Conservation (phyloP, 202 grass and related monocot species). For the Carex sylvatica region DNA sequence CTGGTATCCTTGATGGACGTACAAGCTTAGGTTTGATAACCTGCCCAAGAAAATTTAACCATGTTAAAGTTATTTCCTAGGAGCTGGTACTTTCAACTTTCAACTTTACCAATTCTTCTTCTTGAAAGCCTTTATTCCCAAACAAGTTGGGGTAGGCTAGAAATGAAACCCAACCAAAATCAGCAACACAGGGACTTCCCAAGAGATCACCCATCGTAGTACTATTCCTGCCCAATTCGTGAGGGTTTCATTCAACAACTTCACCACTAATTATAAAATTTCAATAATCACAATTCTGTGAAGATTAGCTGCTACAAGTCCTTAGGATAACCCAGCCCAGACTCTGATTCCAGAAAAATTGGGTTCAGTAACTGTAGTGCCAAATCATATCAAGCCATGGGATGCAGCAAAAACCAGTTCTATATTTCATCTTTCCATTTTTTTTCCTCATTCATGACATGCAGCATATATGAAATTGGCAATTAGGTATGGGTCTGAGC, state of each 20-base stretch:
- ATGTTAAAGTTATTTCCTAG: constrained; percentile 12
- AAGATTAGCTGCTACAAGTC: neutral
- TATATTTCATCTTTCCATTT: neutral
- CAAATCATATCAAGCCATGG: neutral
- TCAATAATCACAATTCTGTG: neutral
- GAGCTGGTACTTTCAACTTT: neutral
- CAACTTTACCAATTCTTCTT: too few species aligned
- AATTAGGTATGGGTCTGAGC: neutral
- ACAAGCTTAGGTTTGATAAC: constrained; percentile 94
- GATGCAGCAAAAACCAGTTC: neutral
- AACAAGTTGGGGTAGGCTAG: too few species aligned
- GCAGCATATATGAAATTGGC: neutral
- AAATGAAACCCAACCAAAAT: too few species aligned
- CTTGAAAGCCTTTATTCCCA: too few species aligned
- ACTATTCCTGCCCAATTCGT: too few species aligned
- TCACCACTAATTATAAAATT: neutral
- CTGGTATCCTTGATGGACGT: constrained; percentile 72
- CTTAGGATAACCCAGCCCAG: neutral
- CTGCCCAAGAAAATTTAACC: constrained; percentile 25
- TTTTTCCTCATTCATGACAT: neutral
- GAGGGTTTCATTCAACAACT: too few species aligned
- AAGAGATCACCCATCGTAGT: too few species aligned
- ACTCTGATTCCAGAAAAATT: neutral
- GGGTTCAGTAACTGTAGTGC: neutral
- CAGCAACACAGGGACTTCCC: too few species aligned